Base-by-base conservation (phyloP, 1,284 basidiomycete species). In the Schizophyllum commune region DNA sequence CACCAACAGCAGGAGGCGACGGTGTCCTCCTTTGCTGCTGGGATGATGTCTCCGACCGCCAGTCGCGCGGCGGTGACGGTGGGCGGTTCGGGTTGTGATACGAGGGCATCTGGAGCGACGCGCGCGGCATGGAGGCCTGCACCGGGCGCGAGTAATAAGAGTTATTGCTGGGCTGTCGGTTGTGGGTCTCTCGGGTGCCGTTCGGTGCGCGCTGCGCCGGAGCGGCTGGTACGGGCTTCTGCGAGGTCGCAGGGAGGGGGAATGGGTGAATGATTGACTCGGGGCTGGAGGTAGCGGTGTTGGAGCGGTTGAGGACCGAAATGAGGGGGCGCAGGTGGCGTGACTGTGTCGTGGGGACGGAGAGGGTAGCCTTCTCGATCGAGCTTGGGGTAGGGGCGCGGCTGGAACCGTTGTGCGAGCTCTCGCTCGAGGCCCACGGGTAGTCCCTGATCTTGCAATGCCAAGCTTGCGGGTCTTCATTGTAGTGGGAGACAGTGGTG, bases 281-380 rank as follows among this genome's bases (percentile, higher is more conserved):
- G 11, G 53, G 27, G 53, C 19, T 21, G 9, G 19, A 9, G 74
- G 73, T 60, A 76, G 69, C 27, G 73, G 72, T 60, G 74, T 72
- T 22, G 21, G 32, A 54, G 17, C 19, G 22, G 52, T 20, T 22
- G 52, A 62, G 56, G 54, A 20, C 56, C 15, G 51, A 22, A 33
- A 58, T 22, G 60, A 56, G 27, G 17, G 32, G 32, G 55, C 21
- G n/a, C 17, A 17, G 13, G 13, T 17, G 17, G 39, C 39, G 39
- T 17, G 9, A 17, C 39, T 47, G 39, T 13, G 39, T 11, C 13
- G 39, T 17, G 17, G 39, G 13, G 39, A 17, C 39, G 17, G 39
- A 17, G 17, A 17, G 39, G 9, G 39, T 17, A 47, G 39, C 39
- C 39, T 47, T 47, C 39, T 47, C 39, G 39, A 47, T 47, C 39